Percentiles rank a stretch among this genome's conserved stretches.
These are phyloP conservation scores for Chytridium lagenaria DNA, from an alignment of 371 early-diverging fungal genomes.

Conservation along the genomic window DNA sequence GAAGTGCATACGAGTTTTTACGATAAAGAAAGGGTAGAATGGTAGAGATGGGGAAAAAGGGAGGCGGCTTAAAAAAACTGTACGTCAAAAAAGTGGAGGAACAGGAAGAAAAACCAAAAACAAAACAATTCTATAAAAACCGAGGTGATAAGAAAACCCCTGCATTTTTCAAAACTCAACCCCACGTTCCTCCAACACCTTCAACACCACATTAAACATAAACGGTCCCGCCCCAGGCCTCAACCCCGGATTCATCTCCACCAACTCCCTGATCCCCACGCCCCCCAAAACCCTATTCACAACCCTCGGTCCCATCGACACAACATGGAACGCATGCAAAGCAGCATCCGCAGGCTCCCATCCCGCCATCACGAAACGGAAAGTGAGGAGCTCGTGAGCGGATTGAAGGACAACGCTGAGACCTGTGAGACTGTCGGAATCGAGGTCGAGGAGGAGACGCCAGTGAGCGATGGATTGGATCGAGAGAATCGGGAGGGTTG, in stretches of 20 bases:
- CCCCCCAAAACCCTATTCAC: neutral
- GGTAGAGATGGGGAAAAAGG: too few species aligned
- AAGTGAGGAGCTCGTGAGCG: neutral
- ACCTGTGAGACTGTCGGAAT: conserved; percentile 8
- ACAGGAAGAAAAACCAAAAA: neutral
- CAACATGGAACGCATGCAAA: conserved; percentile 17
- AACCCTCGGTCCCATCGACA: conserved; percentile 7
- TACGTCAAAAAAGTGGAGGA: neutral
- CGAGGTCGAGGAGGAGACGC: conserved; percentile 2
- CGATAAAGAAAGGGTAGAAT: too few species aligned
- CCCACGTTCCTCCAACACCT: neutral
- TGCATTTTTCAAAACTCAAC: neutral
- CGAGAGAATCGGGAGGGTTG: neutral
- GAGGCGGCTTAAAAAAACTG: too few species aligned
- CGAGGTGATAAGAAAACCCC: neutral
- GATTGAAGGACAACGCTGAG: conserved; percentile 13
- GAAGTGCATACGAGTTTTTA: too few species aligned
- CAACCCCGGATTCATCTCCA: neutral
- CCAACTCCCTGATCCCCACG: neutral
- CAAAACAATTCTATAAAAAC: neutral
- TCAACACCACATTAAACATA: conserved; percentile 15
- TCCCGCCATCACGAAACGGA: neutral
- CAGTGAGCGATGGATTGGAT: neutral
- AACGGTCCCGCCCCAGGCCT: conserved; percentile 12
- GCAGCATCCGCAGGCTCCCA: neutral